Base-by-base conservation (phyloP, 306 rosid genomes). In the Trichosanthes truncata region DNA sequence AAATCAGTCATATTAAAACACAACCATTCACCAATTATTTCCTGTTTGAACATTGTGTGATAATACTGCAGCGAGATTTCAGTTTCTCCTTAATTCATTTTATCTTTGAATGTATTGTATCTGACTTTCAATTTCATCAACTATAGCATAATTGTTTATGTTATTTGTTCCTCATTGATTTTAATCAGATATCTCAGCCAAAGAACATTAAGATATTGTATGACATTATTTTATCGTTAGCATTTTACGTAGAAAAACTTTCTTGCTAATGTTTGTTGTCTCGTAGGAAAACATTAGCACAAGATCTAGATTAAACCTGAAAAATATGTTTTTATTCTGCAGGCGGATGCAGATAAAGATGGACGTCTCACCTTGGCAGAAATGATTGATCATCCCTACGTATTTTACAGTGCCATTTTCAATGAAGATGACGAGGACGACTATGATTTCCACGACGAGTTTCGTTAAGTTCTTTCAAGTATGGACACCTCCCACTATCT, bases 371-470 rank as follows among this genome's bases (percentile, higher is more conserved):
- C 89, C 46, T 83, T 91, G 96, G 21, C 81, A 35, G 99, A 96
- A 92, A 96, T 96, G 99, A 89, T 95, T 21, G 97, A 93, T 71
- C 90, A 86, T 84, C 99, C 99, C 3, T 95, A 95, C 73, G 97
- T 91, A 81, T 95, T 95, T 84, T 95, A 95, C 81, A 90, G 97
- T 55, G 97, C 97, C 74, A 91, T 95, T 82, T 95, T 95, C 88
- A 90, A 79, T 3, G 96, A 92, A 48, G 78, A 74, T 0, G 97
- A 96, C 0, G 99, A 95, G 55, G 97, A 95, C 3, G 97, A 95
- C 76, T 82, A 83, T 7, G 95, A 87, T 77, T 87, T 81, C 86
- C 97, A 91, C 14, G 99, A 95, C 2, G 99, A 95, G 88, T 95
- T 95, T 83, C 99, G 97, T 78, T 95, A 84, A 85, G 60, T 78